A percentile compares a stretch with the other conserved stretches of the same genome.
These are phyloP conservation scores for Pleurotus eryngii DNA, from an alignment of 768 basidiomycete genomes.

Conservation along the genomic window DNA sequence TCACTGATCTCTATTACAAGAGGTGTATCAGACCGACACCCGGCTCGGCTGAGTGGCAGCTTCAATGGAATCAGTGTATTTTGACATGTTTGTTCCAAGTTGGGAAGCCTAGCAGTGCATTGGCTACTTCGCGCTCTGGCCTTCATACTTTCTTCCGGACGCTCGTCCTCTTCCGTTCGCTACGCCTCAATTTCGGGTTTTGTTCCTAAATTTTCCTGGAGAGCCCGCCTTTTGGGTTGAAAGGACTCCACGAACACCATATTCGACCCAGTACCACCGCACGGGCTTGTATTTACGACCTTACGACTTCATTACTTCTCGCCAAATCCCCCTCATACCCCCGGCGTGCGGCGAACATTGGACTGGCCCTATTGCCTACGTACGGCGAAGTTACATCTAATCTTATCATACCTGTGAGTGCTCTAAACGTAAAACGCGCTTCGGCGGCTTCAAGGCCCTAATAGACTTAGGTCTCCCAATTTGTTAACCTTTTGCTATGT, in stretches of 20 bases:
- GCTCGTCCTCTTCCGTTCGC: neutral
- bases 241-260: too few species aligned
- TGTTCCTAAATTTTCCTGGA: neutral
- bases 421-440: neutral
- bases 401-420: constrained; percentile 8
- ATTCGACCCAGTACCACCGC: neutral
- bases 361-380: neutral
- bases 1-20: too few species aligned
- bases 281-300: constrained; percentile 4
- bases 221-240: neutral
- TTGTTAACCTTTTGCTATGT: constrained; percentile 28
- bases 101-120: neutral
- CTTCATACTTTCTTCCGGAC: neutral
- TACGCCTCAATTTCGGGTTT: neutral
- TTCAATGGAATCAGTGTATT: constrained; percentile 2
- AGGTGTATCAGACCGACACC: too few species aligned
- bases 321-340: neutral
- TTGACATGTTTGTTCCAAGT: constrained; percentile 4
- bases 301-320: neutral
- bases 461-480: neutral
- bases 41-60: neutral
- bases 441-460: neutral
- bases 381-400: constrained; percentile 2
- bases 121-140: neutral
- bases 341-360: neutral